Evolutionary conservation across 1,284 basidiomycete species (phyloP), one percentile per base, ranked within the genome.

Genomic region (Cutaneotrichosporon sp.): DNA sequence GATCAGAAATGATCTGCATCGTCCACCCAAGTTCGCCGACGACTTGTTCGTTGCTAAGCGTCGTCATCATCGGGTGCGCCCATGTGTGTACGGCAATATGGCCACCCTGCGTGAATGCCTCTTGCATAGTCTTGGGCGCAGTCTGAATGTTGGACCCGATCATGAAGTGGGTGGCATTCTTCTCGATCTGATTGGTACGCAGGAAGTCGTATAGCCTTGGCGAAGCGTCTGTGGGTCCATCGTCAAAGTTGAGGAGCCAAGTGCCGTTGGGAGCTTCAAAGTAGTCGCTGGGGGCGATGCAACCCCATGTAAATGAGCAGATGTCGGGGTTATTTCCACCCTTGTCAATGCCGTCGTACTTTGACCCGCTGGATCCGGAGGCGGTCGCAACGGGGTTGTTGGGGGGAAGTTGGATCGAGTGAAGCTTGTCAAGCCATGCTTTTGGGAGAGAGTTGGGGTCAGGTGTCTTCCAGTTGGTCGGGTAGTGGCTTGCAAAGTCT

Each of bases 11-110:
- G 64, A 79, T 76, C 67, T 81, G 76, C 69, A 77, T 76, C 6
- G 81, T 81, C 80, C 79, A 82, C 34, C 82, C 84, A 47, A 86
- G 81, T 73, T 85, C 84, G 61, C 80, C 83, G 9, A 86, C 76
- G 61, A 86, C 82, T 65, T 84, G 72, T 70, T 85, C 84, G 76
- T 86, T 85, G 58, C 82, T 80, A 22, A 84, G 74, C 7, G 82
- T 83, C 47, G 85, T 61, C 68, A 76, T 79, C 67, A 75, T 74
- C n/a, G 70, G 76, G 72, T 84, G 83, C 7, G 81, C 81, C 81
- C 83, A 85, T 57, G 84, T 85, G 77, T 85, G 84, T 5, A 83
- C 83, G 60, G 76, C 76, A 57, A 78, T 72, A 67, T 78, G 77
- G n/a, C 73, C 74, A 46, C 77, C 76, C 22, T 66, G 70, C 40